These are phyloP conservation scores for Nyctanthes arbortristis DNA, from an alignment of 257 asterid species.

Conservation along the genomic window DNA sequence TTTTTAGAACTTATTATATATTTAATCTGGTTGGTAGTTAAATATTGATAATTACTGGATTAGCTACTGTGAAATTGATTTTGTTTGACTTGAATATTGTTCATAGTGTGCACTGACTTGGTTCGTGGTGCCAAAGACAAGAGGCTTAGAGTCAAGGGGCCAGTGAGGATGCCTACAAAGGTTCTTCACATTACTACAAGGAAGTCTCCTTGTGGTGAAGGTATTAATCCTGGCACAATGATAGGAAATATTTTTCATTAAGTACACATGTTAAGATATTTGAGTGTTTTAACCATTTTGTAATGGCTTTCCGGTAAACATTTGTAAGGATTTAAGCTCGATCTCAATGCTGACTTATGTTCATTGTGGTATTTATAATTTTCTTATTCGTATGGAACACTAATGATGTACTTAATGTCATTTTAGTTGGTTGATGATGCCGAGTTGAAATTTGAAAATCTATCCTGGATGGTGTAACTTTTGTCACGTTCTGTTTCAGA, in stretches of 20 bases:
- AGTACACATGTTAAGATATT: not conserved
- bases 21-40: not conserved
- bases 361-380: too few relatives aligned
- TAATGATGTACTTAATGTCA: too few relatives aligned
- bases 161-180: slow-evolving; percentile 84
- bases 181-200: slow-evolving; percentile 74
- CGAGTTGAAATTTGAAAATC: too few relatives aligned
- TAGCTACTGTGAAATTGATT: not conserved
- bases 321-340: too few relatives aligned
- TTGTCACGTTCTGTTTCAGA: too few relatives aligned
- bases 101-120: slow-evolving; percentile 68
- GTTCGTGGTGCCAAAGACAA: slow-evolving; percentile 87
- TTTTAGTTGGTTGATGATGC: too few relatives aligned
- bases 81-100: slow-evolving; percentile 2
- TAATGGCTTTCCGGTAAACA: too few relatives aligned
- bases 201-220: slow-evolving; percentile 89
- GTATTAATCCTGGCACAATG: slow-evolving; percentile 27
- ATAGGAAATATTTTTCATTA: not conserved
- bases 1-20: too few relatives aligned
- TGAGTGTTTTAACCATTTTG: not conserved
- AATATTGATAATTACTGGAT: not conserved
- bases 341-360: too few relatives aligned
- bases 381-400: too few relatives aligned
- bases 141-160: slow-evolving; percentile 76
- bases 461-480: too few relatives aligned